phyloP scores from a whole-genome alignment of 495 filamentous ascomycete species.

The Chaetomium tenue region DNA sequence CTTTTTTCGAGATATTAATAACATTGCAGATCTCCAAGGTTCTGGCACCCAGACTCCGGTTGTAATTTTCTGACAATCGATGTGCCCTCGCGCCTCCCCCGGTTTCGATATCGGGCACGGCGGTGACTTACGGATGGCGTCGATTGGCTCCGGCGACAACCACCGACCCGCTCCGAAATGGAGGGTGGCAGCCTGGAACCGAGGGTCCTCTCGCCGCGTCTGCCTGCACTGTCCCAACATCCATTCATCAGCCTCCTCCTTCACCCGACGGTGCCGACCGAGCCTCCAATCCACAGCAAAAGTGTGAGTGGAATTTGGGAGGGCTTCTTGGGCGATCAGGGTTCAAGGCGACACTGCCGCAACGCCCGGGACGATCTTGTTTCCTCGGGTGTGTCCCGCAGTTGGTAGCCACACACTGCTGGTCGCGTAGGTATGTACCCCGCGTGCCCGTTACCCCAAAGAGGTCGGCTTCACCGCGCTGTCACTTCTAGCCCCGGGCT shows the following conservation, averaged over 20 bases:
- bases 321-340: too few species aligned
- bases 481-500: neutral
- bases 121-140: neutral
- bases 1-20: neutral
- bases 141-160: neutral
- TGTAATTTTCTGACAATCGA: neutral
- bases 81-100: too few species aligned
- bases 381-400: neutral
- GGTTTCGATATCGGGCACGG: neutral
- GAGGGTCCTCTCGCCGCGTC: too few species aligned
- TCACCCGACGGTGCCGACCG: too few species aligned
- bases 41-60: too few species aligned
- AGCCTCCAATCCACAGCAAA: too few species aligned
- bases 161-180: neutral
- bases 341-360: neutral
- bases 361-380: neutral
- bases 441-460: neutral
- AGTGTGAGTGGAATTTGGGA: too few species aligned
- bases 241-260: too few species aligned
- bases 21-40: neutral
- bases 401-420: neutral
- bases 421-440: neutral
- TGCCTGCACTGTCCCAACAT: too few species aligned
- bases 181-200: neutral
- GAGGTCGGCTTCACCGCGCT: neutral